Base-by-base conservation (phyloP, 2,329 filamentous ascomycete species). In the Setomelanomma holmii region DNA sequence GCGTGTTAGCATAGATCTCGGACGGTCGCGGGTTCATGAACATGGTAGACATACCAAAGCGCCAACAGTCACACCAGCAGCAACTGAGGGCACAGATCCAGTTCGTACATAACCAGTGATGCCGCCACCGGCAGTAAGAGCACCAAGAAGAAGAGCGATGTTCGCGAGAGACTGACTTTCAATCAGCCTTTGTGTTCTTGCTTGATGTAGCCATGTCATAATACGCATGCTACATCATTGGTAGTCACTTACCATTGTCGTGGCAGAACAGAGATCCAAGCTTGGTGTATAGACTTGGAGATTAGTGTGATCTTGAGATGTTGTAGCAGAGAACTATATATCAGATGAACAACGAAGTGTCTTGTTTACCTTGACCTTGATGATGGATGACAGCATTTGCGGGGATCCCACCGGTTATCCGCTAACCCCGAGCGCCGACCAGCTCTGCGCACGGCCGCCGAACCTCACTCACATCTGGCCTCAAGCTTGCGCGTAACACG, bases 21-120 rank as follows among this genome's bases (percentile, higher is more conserved):
- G 35, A 41, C 27, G 19, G 27, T 33, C 17, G 33, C 24, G 20
- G 14, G 33, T 19, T 43, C 33, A 12, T 40, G 41, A n/a, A 21
- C 19, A 48, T 30, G 19, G 39, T 38, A 4, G 27, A 63, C 71
- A 20, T 79, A 84, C 81, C 53, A 91, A 77, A 14, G 82, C 78
- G 40, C 95, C 95, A 61, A 99, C 92, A 27, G 88, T 87, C 62
- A 91, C 81, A 45, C 95, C 95, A 12, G 95, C 95, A 11, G 85
- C 86, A 63, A 98, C 83, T 11, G 92, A 96, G 33, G 93, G 93
- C 43, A 96, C 75, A 20, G 93, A 98, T 53, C 91, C 85, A 0
- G 93, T 95, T 73, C 88, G 87, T 39, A 88, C 81, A 77, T 91
- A 99, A 71, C 95, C 95, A 71, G 90, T 89, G 54, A 90, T 88